phyloP scores from a whole-genome alignment of 371 early-diverging fungal genomes.

The Rhizomucor pusillus region DNA sequence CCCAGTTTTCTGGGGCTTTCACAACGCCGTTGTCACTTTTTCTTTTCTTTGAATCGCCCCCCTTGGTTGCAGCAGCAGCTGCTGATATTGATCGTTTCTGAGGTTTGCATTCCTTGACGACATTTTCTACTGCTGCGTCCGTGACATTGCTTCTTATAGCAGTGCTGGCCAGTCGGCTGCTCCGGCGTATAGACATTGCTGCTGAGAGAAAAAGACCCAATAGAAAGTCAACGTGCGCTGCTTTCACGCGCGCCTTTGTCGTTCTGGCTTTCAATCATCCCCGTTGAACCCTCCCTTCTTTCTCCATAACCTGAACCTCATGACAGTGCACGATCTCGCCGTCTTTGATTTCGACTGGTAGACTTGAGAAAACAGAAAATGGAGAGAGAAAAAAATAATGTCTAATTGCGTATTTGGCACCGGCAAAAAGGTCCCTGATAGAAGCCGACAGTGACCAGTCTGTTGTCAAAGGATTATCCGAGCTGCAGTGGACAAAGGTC shows the following conservation, averaged over 20 bases:
- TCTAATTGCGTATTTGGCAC: not conserved
- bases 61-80: not conserved
- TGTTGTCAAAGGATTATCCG: conserved; percentile 50
- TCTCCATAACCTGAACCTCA: not conserved
- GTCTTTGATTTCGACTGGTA: conserved; percentile 81
- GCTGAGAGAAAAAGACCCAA: conserved; percentile 1
- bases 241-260: no score
- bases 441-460: conserved; percentile 72
- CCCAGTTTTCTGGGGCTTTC: conserved; percentile 64
- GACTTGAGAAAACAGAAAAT: not conserved
- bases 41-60: not conserved
- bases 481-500: conserved; percentile 31
- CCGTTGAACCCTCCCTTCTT: not conserved
- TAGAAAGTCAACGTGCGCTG: no score
- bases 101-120: not conserved
- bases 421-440: conserved; percentile 57
- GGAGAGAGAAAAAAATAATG: not conserved
- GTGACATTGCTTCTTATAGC: not conserved
- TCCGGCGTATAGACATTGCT: conserved; percentile 16
- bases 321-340: conserved; percentile 32
- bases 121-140: not conserved
- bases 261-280: no score
- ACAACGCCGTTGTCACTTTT: not conserved
- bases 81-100: not conserved
- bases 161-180: conserved; percentile 8